phyloP scores from a whole-genome alignment of 2,329 filamentous ascomycete species.

The Penicillium sp. region DNA sequence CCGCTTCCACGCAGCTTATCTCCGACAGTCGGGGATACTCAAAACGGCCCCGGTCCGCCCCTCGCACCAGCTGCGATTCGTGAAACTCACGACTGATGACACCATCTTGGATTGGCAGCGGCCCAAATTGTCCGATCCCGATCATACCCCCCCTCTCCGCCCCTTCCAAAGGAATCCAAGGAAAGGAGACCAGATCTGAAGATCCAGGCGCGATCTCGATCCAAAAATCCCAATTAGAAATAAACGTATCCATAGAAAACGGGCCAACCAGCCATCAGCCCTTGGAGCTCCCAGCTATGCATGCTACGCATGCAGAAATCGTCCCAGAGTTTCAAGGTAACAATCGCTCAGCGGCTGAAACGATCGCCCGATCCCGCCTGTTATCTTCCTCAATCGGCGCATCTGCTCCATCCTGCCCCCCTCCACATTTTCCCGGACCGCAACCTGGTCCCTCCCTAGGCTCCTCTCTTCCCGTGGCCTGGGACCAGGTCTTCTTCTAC shows the following conservation, averaged over 20 bases:
- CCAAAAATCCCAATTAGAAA: not conserved
- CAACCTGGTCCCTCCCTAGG: not conserved
- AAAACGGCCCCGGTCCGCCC: conserved; percentile 10
- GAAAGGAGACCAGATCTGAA: not conserved
- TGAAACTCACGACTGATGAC: conserved; percentile 19
- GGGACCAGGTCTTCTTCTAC: not conserved
- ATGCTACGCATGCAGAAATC: not conserved
- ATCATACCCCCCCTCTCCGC: not conserved
- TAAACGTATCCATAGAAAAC: not conserved
- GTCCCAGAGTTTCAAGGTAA: not conserved
- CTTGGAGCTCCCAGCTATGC: not conserved
- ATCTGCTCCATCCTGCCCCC: conserved; percentile 19
- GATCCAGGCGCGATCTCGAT: not conserved
- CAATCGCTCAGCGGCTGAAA: conserved; percentile 4
- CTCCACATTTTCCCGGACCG: conserved; percentile 24
- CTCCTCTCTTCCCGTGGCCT: not conserved
- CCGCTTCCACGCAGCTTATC: not conserved
- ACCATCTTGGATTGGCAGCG: conserved; percentile 20
- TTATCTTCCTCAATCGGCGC: conserved; percentile 27
- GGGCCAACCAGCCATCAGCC: not conserved
- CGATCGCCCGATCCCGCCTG: conserved; percentile 11
- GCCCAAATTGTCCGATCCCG: not conserved
- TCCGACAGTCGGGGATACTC: conserved; percentile 10
- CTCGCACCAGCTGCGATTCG: not conserved
- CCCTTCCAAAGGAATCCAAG: too few species aligned